A percentile compares a stretch with the other conserved stretches of the same genome.
Conservation (phyloP, 495 filamentous ascomycete species). For the Bacidia gigantensis region DNA sequence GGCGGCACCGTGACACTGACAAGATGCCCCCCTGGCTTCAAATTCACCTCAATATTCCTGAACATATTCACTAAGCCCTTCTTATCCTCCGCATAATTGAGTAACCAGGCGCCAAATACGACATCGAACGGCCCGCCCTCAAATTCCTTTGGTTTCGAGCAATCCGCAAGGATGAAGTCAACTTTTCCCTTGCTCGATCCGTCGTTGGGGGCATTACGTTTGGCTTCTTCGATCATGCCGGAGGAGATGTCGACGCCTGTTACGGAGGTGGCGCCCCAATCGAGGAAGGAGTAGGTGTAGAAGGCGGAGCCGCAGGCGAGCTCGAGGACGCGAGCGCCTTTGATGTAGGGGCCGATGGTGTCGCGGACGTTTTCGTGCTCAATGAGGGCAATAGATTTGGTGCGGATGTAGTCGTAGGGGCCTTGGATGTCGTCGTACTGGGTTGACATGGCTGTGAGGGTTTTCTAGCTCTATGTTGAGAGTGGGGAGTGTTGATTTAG, state of each 20-base stretch:
- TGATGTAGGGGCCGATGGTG: conserved; percentile 10
- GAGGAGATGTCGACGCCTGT: conserved; percentile 25
- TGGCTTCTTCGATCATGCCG: conserved; percentile 22
- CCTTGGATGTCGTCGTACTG: conserved; percentile 16
- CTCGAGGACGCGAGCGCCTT: conserved; percentile 20
- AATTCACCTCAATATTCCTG: conserved; percentile 22
- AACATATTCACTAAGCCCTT: conserved; percentile 22
- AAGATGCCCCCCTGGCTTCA: conserved; percentile 21
- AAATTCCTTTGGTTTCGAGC: conserved; percentile 9
- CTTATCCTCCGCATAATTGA: conserved; percentile 24
- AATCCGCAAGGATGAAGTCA: conserved; percentile 16
- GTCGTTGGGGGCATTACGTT: neutral
- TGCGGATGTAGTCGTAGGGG: conserved; percentile 14
- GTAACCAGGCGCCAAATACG: conserved; percentile 25
- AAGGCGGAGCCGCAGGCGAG: conserved; percentile 23
- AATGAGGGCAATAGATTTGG: conserved; percentile 7
- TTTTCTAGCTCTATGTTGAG: neutral
- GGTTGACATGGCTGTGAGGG: conserved; percentile 8
- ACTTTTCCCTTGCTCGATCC: neutral
- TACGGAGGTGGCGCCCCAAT: conserved; percentile 21
- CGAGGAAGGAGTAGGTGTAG: conserved; percentile 15
- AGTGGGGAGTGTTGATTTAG: neutral
- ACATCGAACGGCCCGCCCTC: conserved; percentile 26
- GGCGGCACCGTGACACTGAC: conserved; percentile 4
- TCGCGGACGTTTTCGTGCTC: conserved; percentile 17